Evolutionary conservation across 2,329 filamentous ascomycete species (phyloP).

Genomic region (Chalaropsis ovoidea): DNA sequence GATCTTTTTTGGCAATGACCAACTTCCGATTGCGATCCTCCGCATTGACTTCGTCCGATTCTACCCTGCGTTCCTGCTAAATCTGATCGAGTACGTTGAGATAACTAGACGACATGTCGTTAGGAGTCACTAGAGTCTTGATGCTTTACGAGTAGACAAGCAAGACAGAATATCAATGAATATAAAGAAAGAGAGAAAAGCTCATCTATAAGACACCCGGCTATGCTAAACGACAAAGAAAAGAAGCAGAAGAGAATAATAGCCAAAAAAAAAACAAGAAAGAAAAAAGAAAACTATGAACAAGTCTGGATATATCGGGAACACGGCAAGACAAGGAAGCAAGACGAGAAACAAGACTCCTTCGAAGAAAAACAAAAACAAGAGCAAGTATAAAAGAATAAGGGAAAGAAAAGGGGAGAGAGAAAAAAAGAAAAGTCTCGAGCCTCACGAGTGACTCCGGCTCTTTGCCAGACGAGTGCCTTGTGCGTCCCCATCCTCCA

Average conservation of each 20-base stretch:
- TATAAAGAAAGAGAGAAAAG: neutral
- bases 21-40: too few species aligned
- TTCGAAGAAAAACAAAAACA: neutral
- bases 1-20: too few species aligned
- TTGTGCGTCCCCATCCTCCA: constrained; percentile 18
- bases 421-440: neutral
- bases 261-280: neutral
- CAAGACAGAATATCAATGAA: neutral
- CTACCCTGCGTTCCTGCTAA: too few species aligned
- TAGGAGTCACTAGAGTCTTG: too few species aligned
- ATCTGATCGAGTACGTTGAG: too few species aligned
- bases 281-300: neutral
- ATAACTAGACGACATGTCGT: too few species aligned
- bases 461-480: neutral
- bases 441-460: constrained; percentile 1
- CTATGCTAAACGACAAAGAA: neutral
- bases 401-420: neutral
- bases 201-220: constrained; percentile 1
- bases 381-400: neutral
- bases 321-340: neutral
- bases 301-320: constrained; percentile 2
- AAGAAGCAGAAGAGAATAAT: constrained; percentile 6
- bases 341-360: neutral
- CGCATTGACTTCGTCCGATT: too few species aligned
- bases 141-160: neutral